Conservation (phyloP, 176 grass and related monocot genomes). For the Microstegium vimineum region DNA sequence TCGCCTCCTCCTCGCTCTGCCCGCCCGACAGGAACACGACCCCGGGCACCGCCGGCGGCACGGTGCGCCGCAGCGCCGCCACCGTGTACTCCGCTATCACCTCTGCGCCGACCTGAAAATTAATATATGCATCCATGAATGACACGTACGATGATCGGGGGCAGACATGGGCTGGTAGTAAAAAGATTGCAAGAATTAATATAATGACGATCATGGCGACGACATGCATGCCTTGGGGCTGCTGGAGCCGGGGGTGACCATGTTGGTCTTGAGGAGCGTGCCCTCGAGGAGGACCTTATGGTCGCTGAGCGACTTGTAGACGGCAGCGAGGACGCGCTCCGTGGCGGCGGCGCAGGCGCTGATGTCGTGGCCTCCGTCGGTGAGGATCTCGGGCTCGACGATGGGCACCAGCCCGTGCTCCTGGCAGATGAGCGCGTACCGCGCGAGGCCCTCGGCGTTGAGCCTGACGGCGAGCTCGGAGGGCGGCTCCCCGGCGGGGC, state of each 20-base stretch:
- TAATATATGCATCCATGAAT: background rate
- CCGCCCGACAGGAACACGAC: constrained; percentile 93
- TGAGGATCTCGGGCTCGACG: constrained; percentile 95
- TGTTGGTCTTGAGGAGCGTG: constrained; percentile 88
- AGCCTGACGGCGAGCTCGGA: constrained; percentile 73
- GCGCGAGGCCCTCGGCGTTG: constrained; percentile 81
- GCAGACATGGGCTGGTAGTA: background rate
- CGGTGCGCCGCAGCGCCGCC: constrained; percentile 70
- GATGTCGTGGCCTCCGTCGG: constrained; percentile 76
- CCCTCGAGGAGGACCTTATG: constrained; percentile 89
- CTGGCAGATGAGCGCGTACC: constrained; percentile 85
- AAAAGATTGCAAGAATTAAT: background rate
- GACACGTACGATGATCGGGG: background rate
- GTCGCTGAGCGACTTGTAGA: constrained; percentile 89
- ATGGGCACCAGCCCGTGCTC: constrained; percentile 89
- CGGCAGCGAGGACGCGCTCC: constrained; percentile 70
- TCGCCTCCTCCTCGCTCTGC: constrained; percentile 86
- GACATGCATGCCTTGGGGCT: constrained; percentile 79
- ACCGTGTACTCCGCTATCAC: constrained; percentile 86
- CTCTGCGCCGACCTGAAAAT: constrained; percentile 50
- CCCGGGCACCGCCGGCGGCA: constrained; percentile 79
- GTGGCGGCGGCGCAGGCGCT: constrained; percentile 66
- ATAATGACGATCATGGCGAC: background rate
- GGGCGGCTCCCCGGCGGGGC: constrained; percentile 45
- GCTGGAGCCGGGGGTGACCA: constrained; percentile 90